Evolutionary conservation across 805 yeast species (phyloP), one percentile per base, ranked within the genome.

Genomic region (Wickerhamiella hasegawae): DNA sequence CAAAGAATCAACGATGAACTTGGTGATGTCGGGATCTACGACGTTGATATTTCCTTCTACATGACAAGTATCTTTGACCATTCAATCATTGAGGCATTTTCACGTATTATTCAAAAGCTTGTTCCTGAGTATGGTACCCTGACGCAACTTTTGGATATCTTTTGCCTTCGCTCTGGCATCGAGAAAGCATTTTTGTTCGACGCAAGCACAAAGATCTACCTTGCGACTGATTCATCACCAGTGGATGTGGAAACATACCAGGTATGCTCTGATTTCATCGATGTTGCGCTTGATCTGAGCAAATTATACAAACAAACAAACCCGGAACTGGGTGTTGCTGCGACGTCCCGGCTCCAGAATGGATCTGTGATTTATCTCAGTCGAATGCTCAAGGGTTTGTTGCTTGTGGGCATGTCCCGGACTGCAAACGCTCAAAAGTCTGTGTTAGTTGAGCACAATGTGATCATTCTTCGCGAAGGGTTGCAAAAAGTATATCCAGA

Each of bases 251-350:
- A 84, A 51, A 81, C 92, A 0, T 90, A 90, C 53, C 96, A 90
- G 54, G 93, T 87, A 2, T 90, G 97, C 56, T 92, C 96, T 0
- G 97, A 90, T 51, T 90, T 90, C 51, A 87, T 90, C 31, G 97
- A 90, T 54, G 90, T 87, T 12, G 76, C 94, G 3, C 76, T 84
- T 18, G 97, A 90, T 51, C 59, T 90, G 43, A 85, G 82, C 46
- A 41, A 41, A 10, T 49, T 62, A 19, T 62, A 62, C 43, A 42
- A 47, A 11, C n/a, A n/a, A n/a, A n/a, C n/a, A n/a, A n/a, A n/a
- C n/a, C n/a, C n/a, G n/a, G 28, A 25, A 5, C 10, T 25, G 9
- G n/a, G 24, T 10, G 34, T 18, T 12, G 27, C 23, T 9, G 34
- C 35, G 26, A 22, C 38, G 4, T 77, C 94, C 15, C 71, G 68